Conservation (phyloP, 768 basidiomycete genomes). For the Boletellus sp. region DNA sequence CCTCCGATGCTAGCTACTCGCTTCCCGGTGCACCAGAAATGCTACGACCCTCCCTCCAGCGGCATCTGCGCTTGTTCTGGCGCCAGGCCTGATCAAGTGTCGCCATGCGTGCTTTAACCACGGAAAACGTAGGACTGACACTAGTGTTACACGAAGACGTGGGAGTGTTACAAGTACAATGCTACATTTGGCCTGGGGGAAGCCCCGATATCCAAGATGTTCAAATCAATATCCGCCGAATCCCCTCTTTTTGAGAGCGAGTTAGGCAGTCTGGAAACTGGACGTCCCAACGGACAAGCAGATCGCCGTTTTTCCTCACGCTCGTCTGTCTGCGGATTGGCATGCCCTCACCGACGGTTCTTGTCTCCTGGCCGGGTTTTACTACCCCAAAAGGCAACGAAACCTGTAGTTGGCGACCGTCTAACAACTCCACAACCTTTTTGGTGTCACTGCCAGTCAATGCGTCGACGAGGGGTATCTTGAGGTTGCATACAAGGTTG, state of each 20-base stretch:
- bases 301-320: constrained; percentile 73
- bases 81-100: no score
- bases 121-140: no score
- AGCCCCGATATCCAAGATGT: neutral
- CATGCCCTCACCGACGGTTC: constrained; percentile 80
- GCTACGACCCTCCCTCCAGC: no score
- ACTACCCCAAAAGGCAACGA: constrained; percentile 62
- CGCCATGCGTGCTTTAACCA: no score
- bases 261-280: constrained; percentile 79
- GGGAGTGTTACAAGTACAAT: constrained; percentile 9
- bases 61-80: no score
- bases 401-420: constrained; percentile 74
- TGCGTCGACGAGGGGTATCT: constrained; percentile 80
- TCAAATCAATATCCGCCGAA: constrained; percentile 62
- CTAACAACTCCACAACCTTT: constrained; percentile 63
- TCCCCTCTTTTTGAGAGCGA: constrained; percentile 71
- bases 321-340: constrained; percentile 80
- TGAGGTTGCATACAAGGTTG: constrained; percentile 60
- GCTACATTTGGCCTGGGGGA: constrained; percentile 6
- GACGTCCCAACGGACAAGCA: constrained; percentile 80
- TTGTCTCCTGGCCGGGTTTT: constrained; percentile 73
- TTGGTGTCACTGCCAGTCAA: constrained; percentile 58
- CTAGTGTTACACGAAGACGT: neutral
- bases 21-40: no score
- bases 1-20: no score